Percentiles rank a stretch among this genome's conserved stretches.
These are phyloP conservation scores for Silene conica DNA, from an alignment of 148 eudicot species.

Conservation along the genomic window DNA sequence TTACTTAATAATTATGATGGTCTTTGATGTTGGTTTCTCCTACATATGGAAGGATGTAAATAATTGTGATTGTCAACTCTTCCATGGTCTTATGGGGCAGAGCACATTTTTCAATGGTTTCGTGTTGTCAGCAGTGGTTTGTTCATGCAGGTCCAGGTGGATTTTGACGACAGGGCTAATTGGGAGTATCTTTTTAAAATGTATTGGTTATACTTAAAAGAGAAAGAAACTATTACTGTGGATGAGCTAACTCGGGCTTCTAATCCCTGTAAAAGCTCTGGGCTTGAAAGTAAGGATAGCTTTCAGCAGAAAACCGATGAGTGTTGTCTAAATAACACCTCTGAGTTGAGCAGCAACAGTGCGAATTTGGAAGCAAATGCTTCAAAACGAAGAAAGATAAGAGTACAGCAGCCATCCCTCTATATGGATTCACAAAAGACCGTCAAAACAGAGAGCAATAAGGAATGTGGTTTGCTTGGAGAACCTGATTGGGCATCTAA, in stretches of 20 bases:
- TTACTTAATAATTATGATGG: background rate
- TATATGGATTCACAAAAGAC: conserved; percentile 24
- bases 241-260: conserved; percentile 66
- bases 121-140: conserved; percentile 6
- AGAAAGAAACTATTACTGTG: conserved; percentile 56
- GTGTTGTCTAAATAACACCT: conserved; percentile 1
- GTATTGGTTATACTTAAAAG: conserved; percentile 72
- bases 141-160: conserved; percentile 69
- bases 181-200: conserved; percentile 98
- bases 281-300: conserved; percentile 22
- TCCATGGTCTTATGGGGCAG: background rate
- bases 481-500: conserved; percentile 72
- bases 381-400: conserved; percentile 43
- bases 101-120: conserved; percentile 1
- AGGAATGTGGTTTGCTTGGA: conserved; percentile 18
- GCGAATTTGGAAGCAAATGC: conserved; percentile 36
- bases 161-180: conserved; percentile 81
- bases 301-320: conserved; percentile 17
- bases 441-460: conserved; percentile 28
- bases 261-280: conserved; percentile 53
- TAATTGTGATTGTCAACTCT: background rate
- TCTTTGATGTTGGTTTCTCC: conserved; percentile 2
- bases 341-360: conserved; percentile 12
- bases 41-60: background rate
- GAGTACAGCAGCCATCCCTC: conserved; percentile 31